These are phyloP conservation scores for Brassica nigra DNA, from an alignment of 345 rosid species.

Conservation along the genomic window DNA sequence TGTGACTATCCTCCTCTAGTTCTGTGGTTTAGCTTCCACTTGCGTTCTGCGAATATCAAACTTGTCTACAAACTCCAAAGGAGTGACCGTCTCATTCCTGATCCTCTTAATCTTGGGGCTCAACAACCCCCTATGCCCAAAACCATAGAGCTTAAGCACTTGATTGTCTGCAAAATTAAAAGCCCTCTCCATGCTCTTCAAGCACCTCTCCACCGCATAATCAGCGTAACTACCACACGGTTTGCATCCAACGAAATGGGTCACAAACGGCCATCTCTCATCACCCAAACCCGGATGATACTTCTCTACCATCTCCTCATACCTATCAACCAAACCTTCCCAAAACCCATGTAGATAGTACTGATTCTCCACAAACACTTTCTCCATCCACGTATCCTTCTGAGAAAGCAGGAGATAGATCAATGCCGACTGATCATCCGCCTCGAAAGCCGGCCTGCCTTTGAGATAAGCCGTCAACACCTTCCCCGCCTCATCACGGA, in stretches of 20 bases:
- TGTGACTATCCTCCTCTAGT: conserved; percentile 28
- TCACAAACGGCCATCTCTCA: conserved; percentile 98
- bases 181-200: conserved; percentile 95
- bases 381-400: conserved; percentile 87
- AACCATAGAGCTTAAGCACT: conserved; percentile 87
- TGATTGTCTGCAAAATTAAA: conserved; percentile 95
- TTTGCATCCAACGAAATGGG: conserved; percentile 96
- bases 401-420: conserved; percentile 83
- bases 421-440: conserved; percentile 94
- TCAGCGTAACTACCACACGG: conserved; percentile 99
- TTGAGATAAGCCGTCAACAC: neutral
- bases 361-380: conserved; percentile 86
- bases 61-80: conserved; percentile 73
- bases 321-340: conserved; percentile 92
- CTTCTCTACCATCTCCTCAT: conserved; percentile 96
- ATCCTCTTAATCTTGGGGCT: conserved; percentile 96
- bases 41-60: conserved; percentile 71
- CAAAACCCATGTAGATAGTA: conserved; percentile 94
- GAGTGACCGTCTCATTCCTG: conserved; percentile 77
- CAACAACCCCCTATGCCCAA: conserved; percentile 85
- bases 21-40: conserved; percentile 33
- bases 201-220: conserved; percentile 86
- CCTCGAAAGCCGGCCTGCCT: conserved; percentile 89
- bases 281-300: conserved; percentile 94
- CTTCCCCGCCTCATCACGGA: neutral